Evolutionary conservation across 139 green algal genomes (phyloP).

Genomic region (Chlamydomonas applanata): DNA sequence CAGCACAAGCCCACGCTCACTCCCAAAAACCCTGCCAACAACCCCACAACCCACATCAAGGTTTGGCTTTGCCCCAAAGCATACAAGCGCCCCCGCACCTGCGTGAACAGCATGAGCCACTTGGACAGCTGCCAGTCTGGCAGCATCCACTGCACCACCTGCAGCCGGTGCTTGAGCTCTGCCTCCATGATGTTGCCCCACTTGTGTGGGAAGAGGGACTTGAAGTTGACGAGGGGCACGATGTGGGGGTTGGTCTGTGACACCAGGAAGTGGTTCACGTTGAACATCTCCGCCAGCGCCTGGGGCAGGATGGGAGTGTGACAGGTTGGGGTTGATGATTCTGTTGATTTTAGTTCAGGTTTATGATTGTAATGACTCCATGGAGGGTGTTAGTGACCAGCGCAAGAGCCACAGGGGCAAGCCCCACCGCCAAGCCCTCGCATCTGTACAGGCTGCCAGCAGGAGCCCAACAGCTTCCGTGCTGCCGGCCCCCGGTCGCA

Average conservation of each 20-base stretch:
- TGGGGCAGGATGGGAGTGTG: constrained; percentile 56
- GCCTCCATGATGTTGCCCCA: constrained; percentile 72
- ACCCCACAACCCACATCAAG: too few species aligned
- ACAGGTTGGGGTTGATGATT: too few species aligned
- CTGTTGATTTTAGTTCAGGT: constrained; percentile 22
- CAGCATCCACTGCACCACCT: constrained; percentile 75
- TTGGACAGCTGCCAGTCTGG: constrained; percentile 61
- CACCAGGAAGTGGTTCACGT: constrained; percentile 93
- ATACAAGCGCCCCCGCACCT: background rate
- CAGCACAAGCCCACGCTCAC: too few species aligned
- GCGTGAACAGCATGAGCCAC: constrained; percentile 73
- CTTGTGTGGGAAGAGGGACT: constrained; percentile 58
- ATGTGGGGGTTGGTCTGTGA: constrained; percentile 90
- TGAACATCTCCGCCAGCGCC: constrained; percentile 87
- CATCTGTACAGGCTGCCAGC: too few species aligned
- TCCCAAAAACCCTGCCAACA: too few species aligned
- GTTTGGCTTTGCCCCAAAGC: too few species aligned
- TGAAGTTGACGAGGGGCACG: constrained; percentile 81
- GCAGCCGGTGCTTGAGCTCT: constrained; percentile 83
- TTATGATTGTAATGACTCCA: too few species aligned
- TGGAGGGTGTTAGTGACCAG: too few species aligned
- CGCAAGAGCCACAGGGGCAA: too few species aligned
- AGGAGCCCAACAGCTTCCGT: constrained; percentile 1
- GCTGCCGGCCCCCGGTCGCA: too few species aligned
- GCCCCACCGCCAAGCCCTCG: too few species aligned